These are phyloP conservation scores for Coleophoma eucalyptorum DNA, from an alignment of 2,329 filamentous ascomycete genomes.

Conservation along the genomic window DNA sequence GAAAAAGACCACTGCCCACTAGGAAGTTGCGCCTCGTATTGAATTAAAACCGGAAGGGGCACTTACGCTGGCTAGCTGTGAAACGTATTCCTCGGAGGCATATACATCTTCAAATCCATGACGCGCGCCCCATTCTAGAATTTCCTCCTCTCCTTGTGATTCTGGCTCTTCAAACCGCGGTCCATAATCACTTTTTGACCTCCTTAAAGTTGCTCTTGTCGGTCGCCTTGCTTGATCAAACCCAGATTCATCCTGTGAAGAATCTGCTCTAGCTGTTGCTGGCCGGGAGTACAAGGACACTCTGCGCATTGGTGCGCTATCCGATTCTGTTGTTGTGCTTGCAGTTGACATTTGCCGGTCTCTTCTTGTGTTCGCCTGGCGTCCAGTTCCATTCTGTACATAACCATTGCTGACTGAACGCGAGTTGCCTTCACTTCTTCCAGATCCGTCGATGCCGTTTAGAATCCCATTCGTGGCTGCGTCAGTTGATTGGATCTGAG, in stretches of 20 bases:
- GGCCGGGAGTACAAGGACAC: constrained; percentile 9
- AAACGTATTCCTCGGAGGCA: constrained; percentile 66
- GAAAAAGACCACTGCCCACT: no score
- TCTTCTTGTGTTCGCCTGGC: constrained; percentile 1
- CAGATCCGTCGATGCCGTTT: constrained; percentile 7
- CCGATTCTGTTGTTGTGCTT: not conserved
- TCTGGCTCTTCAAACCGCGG: constrained; percentile 33
- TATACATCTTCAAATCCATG: constrained; percentile 74
- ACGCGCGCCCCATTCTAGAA: constrained; percentile 37
- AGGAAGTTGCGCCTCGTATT: not conserved
- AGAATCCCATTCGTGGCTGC: constrained; percentile 14
- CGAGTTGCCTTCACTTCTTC: constrained; percentile 1
- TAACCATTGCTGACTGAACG: constrained; percentile 18
- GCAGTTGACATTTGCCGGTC: not conserved
- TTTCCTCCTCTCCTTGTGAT: constrained; percentile 18
- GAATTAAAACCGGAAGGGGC: constrained; percentile 15
- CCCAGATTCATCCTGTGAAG: constrained; percentile 24
- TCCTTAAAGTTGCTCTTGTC: constrained; percentile 20
- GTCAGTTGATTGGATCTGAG: constrained; percentile 15
- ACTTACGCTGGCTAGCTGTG: constrained; percentile 59
- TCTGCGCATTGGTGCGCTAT: constrained; percentile 1
- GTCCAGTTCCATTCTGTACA: not conserved
- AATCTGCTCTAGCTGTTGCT: constrained; percentile 16
- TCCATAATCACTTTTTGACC: constrained; percentile 50
- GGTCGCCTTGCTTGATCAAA: constrained; percentile 15